Evolutionary conservation across 176 grass and related monocot genomes (phyloP).

Genomic region (Musa schizocarpa): DNA sequence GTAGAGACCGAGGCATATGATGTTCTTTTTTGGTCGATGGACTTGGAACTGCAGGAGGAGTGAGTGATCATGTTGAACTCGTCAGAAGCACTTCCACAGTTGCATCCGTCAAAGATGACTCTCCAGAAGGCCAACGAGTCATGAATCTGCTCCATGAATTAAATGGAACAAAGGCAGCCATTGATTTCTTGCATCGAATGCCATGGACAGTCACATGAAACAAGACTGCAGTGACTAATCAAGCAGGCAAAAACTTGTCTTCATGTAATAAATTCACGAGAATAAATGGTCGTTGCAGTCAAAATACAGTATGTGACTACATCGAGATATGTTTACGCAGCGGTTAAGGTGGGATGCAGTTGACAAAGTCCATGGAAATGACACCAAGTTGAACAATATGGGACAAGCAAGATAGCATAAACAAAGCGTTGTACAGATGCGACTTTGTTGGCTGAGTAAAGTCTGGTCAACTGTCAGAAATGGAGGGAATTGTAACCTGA

Average conservation of each 20-base stretch:
- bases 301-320: not conserved
- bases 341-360: not conserved
- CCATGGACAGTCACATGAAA: not conserved
- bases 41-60: not conserved
- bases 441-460: too few relatives aligned
- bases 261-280: slow-evolving; percentile 1
- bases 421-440: too few relatives aligned
- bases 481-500: too few relatives aligned
- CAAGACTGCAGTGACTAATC: not conserved
- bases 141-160: too few relatives aligned
- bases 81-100: not conserved
- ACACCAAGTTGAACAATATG: too few relatives aligned
- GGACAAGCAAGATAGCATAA: too few relatives aligned
- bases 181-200: not conserved
- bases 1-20: too few relatives aligned
- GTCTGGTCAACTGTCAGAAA: too few relatives aligned
- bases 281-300: not conserved
- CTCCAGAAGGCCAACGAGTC: not conserved
- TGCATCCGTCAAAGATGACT: not conserved
- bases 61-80: not conserved
- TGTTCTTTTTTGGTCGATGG: not conserved
- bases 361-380: not conserved
- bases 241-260: not conserved
- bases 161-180: too few relatives aligned
- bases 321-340: not conserved